These are phyloP conservation scores for Colletotrichum theobromicola DNA, from an alignment of 2,329 filamentous ascomycete genomes.

Conservation along the genomic window DNA sequence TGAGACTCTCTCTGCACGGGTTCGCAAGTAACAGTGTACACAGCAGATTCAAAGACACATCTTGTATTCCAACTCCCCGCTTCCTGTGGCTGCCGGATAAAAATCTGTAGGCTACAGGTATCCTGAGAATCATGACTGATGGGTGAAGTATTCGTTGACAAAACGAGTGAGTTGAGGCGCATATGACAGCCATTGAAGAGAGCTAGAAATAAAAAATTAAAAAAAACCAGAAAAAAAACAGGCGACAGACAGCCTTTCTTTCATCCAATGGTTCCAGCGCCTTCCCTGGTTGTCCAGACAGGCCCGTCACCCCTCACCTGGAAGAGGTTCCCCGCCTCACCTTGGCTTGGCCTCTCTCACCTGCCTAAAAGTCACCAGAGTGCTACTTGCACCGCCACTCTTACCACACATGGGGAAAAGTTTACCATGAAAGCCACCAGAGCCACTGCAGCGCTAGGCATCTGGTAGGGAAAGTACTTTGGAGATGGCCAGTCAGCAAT, in stretches of 20 bases:
- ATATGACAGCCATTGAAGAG: neutral
- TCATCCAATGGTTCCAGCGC: neutral
- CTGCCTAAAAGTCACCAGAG: neutral
- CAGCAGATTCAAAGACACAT: neutral
- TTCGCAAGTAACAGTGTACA: neutral
- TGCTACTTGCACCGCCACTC: conserved; percentile 3
- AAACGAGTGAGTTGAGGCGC: neutral
- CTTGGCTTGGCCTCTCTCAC: neutral
- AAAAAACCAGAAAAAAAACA: neutral
- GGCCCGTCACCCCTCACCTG: neutral
- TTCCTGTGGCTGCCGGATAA: neutral
- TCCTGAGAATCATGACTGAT: neutral
- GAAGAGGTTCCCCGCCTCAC: neutral
- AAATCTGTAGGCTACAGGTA: neutral
- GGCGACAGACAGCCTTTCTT: neutral
- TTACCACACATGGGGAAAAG: neutral
- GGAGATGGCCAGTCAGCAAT: neutral
- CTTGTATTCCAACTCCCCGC: neutral
- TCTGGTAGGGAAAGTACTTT: neutral
- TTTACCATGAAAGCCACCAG: neutral
- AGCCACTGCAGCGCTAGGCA: neutral
- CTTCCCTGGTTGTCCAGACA: neutral
- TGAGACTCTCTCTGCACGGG: neutral
- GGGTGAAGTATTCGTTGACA: neutral
- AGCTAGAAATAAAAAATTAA: neutral